phyloP scores from a whole-genome alignment of 352 stramenopile species.

The Phytophthora pisi region DNA sequence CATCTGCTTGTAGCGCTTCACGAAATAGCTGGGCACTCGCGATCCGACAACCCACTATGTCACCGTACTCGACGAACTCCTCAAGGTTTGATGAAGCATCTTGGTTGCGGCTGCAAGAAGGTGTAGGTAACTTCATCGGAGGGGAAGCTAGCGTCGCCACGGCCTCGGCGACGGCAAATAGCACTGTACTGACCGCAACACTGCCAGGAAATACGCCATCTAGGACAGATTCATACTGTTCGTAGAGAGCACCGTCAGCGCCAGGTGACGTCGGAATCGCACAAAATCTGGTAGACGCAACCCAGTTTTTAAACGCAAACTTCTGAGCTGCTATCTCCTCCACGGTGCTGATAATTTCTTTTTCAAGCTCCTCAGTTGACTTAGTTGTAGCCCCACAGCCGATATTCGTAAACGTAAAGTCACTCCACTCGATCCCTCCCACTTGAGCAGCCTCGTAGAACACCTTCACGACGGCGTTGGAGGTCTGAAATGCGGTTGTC shows the following conservation, averaged over 20 bases:
- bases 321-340: constrained; percentile 52
- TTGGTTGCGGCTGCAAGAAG: constrained; percentile 1
- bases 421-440: constrained; percentile 73
- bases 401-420: constrained; percentile 72
- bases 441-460: constrained; percentile 48
- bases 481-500: constrained; percentile 44
- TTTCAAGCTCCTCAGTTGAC: constrained; percentile 36
- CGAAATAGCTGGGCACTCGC: constrained; percentile 26
- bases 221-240: constrained; percentile 47
- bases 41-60: constrained; percentile 44
- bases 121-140: neutral
- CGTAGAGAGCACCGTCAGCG: constrained; percentile 4
- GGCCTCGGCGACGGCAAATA: constrained; percentile 62
- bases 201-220: constrained; percentile 49
- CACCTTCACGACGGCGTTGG: constrained; percentile 44
- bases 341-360: constrained; percentile 40
- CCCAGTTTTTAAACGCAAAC: constrained; percentile 69
- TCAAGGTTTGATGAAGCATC: constrained; percentile 25
- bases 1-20: constrained; percentile 22
- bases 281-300: constrained; percentile 50
- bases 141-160: constrained; percentile 23
- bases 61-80: constrained; percentile 57
- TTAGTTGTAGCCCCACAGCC: constrained; percentile 31
- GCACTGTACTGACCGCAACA: constrained; percentile 51
- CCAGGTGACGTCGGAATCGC: constrained; percentile 27